Percentiles rank a stretch among this genome's conserved stretches.
Conservation (phyloP, 75 land plant species). For the Cryptomeria japonica region DNA sequence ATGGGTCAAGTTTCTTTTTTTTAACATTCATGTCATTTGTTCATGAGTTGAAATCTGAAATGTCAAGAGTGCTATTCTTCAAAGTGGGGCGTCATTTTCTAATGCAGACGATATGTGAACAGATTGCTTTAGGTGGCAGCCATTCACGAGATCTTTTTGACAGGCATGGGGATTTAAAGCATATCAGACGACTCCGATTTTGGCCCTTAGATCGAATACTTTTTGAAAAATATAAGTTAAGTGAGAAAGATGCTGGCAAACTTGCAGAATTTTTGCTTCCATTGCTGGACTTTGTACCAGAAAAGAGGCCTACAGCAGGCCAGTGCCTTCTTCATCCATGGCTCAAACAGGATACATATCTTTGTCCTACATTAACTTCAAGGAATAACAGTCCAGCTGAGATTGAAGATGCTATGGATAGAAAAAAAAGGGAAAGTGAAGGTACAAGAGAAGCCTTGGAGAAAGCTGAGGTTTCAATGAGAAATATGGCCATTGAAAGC, state of each 20-base stretch:
- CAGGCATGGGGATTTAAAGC: constrained; percentile 81
- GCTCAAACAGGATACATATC: constrained; percentile 31
- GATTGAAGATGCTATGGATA: neutral
- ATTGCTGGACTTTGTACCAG: constrained; percentile 83
- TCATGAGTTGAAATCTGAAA: neutral
- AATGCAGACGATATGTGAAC: constrained; percentile 13
- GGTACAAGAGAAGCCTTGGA: constrained; percentile 24
- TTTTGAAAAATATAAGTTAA: constrained; percentile 67
- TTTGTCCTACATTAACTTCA: neutral
- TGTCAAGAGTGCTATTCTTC: neutral
- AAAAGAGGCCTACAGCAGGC: constrained; percentile 87
- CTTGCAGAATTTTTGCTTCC: constrained; percentile 78
- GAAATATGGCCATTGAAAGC: constrained; percentile 22
- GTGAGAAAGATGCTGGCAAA: constrained; percentile 66
- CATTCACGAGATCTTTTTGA: constrained; percentile 82
- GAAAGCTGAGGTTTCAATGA: constrained; percentile 33
- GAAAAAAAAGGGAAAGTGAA: constrained; percentile 8
- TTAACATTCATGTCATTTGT: neutral
- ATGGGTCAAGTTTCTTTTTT: neutral
- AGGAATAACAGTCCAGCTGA: neutral
- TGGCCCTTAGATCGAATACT: constrained; percentile 72
- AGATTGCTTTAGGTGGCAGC: constrained; percentile 79
- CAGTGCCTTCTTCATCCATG: constrained; percentile 89
- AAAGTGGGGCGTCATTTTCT: neutral
- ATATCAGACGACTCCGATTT: constrained; percentile 74